A percentile compares a stretch with the other conserved stretches of the same genome.
Conservation (phyloP, 352 stramenopile species). For the Globisporangium emineosum region DNA sequence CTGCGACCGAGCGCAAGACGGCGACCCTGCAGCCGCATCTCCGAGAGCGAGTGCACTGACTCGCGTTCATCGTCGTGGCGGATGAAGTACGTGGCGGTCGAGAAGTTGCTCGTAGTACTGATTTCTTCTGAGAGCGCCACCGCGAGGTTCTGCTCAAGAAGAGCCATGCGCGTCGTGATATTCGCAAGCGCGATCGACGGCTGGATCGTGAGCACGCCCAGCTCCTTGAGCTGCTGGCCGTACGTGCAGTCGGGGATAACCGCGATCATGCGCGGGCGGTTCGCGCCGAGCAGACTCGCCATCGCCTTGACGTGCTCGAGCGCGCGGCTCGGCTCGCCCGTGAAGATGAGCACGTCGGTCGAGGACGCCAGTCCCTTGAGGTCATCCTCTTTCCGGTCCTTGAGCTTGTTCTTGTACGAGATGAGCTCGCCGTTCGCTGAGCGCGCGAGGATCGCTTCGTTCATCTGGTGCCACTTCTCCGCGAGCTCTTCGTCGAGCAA, state of each 20-base stretch:
- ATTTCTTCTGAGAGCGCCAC: constrained; percentile 41
- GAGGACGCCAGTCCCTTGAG: constrained; percentile 34
- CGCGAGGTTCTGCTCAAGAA: constrained; percentile 45
- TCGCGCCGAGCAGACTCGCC: constrained; percentile 33
- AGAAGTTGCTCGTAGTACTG: constrained; percentile 18
- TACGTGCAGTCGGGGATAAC: constrained; percentile 38
- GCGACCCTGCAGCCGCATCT: constrained; percentile 37
- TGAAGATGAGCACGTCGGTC: constrained; percentile 64
- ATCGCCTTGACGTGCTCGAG: constrained; percentile 51
- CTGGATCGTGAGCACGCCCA: constrained; percentile 60
- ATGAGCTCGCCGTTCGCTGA: constrained; percentile 61
- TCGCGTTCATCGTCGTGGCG: constrained; percentile 28
- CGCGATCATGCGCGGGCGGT: constrained; percentile 55
- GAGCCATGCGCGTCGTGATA: constrained; percentile 59
- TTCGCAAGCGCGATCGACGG: constrained; percentile 62
- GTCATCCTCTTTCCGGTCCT: constrained; percentile 25
- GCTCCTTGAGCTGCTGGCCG: constrained; percentile 36
- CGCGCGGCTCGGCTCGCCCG: constrained; percentile 39
- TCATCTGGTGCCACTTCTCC: constrained; percentile 57
- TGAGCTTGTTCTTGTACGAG: constrained; percentile 63
- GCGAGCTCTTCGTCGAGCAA: constrained; percentile 55
- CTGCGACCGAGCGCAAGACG: constrained; percentile 44
- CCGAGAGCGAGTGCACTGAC: constrained; percentile 32
- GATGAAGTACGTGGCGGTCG: constrained; percentile 47
- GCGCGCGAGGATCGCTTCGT: constrained; percentile 45